Conservation (phyloP, 2,329 filamentous ascomycete species). For the Fusarium incarnatum region DNA sequence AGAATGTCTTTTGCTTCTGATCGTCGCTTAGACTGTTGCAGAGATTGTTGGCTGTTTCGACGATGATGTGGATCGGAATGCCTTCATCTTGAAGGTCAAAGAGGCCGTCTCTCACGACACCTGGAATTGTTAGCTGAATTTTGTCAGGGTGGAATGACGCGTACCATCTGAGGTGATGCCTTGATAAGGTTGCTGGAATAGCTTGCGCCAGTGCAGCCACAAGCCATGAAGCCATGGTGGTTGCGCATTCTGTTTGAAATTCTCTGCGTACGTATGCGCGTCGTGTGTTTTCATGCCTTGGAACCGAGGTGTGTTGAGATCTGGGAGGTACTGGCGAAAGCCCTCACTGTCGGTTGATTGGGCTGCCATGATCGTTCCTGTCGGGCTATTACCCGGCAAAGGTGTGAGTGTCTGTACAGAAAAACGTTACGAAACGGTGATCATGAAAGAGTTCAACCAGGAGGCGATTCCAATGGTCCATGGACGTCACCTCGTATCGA, state of each 20-base stretch:
- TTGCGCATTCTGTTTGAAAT: constrained; percentile 67
- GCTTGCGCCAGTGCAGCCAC: constrained; percentile 67
- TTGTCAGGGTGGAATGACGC: accelerated
- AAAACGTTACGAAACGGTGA: too few species aligned
- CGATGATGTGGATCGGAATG: constrained; percentile 68
- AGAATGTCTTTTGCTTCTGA: neutral
- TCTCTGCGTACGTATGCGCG: constrained; percentile 70
- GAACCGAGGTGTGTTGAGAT: neutral
- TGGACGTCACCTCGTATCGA: too few species aligned
- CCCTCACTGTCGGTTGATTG: neutral
- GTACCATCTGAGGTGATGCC: constrained; percentile 76
- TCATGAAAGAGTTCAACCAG: too few species aligned
- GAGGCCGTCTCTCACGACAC: constrained; percentile 63
- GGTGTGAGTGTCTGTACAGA: too few species aligned
- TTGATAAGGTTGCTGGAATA: constrained; percentile 74
- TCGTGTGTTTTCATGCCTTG: constrained; percentile 68
- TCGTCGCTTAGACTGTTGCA: neutral
- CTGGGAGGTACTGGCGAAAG: constrained; percentile 18
- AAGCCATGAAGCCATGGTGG: constrained; percentile 76
- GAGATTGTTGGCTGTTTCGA: constrained; percentile 57
- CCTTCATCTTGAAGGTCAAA: constrained; percentile 73
- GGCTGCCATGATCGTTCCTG: neutral
- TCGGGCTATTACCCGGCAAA: too few species aligned
- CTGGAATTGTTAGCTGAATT: constrained; percentile 47
- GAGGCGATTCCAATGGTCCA: accelerated